These are phyloP conservation scores for Calonectria hongkongensis DNA, from an alignment of 2,329 filamentous ascomycete genomes.

Conservation along the genomic window DNA sequence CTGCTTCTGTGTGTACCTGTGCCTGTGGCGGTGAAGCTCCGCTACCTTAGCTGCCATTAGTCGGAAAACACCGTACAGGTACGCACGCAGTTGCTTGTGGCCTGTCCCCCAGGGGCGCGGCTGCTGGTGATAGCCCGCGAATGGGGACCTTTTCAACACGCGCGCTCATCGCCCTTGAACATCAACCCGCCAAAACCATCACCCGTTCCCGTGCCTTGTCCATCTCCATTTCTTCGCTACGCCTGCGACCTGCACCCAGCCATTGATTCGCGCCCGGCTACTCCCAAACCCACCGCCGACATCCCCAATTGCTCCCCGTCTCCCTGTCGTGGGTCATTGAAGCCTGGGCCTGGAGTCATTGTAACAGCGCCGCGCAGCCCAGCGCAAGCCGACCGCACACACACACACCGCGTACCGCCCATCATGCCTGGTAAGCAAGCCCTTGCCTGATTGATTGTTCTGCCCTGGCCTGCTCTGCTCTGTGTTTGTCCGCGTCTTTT, in stretches of 20 bases:
- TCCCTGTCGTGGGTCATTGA: slow-evolving; percentile 30
- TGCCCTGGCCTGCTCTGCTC: not conserved
- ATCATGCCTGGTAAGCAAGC: slow-evolving; percentile 43
- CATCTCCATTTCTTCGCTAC: slow-evolving; percentile 1
- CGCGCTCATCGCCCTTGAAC: slow-evolving; percentile 32
- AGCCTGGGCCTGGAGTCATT: slow-evolving; percentile 24
- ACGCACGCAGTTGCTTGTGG: slow-evolving; percentile 1
- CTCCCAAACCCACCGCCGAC: not conserved
- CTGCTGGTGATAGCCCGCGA: slow-evolving; percentile 30
- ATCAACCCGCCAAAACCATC: slow-evolving; percentile 11
- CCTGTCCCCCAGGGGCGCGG: slow-evolving; percentile 17
- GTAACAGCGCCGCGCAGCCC: slow-evolving; percentile 32
- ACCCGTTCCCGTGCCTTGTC: not conserved
- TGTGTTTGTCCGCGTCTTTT: not conserved
- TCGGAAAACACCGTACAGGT: slow-evolving; percentile 22
- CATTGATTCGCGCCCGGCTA: slow-evolving; percentile 11
- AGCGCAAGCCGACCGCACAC: slow-evolving; percentile 26
- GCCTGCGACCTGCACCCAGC: not conserved
- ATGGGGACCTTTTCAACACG: slow-evolving; percentile 28
- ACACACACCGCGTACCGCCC: slow-evolving; percentile 19
- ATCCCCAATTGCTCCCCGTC: slow-evolving; percentile 27
- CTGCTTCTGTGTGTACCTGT: not conserved
- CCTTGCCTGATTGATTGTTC: slow-evolving; percentile 17
- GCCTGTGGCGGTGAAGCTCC: slow-evolving; percentile 27
- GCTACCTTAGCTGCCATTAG: slow-evolving; percentile 2